A percentile compares a stretch with the other conserved stretches of the same genome.
These are phyloP conservation scores for Melampsora occidentalis DNA, from an alignment of 1,284 basidiomycete species.

Conservation along the genomic window DNA sequence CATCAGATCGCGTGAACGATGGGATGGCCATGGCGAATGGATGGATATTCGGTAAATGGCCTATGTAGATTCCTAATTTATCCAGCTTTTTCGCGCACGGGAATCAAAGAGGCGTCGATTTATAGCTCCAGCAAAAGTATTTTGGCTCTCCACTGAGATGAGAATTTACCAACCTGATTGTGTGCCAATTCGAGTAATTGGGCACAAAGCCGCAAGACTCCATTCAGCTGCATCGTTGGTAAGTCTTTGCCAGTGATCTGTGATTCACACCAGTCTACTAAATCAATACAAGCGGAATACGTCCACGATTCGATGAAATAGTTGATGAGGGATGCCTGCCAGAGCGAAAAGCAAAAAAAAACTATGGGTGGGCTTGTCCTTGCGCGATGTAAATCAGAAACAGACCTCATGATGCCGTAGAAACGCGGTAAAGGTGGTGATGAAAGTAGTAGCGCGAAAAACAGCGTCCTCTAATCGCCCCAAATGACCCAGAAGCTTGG, in stretches of 20 bases:
- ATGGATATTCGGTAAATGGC: constrained; percentile 67
- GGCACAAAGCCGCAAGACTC: constrained; percentile 60
- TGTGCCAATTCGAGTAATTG: constrained; percentile 78
- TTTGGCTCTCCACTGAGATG: not conserved
- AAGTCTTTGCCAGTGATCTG: constrained; percentile 64
- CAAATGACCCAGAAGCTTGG: constrained; percentile 69
- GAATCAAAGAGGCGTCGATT: constrained; percentile 36
- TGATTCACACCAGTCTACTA: constrained; percentile 75
- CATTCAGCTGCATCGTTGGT: constrained; percentile 49
- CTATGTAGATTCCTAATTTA: constrained; percentile 68
- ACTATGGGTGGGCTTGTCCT: too few species aligned
- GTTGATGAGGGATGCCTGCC: constrained; percentile 18
- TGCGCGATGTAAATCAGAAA: not conserved
- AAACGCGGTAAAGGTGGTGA: constrained; percentile 74
- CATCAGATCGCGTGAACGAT: constrained; percentile 20
- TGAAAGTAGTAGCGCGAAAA: constrained; percentile 67
- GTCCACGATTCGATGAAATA: constrained; percentile 72
- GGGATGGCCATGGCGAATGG: constrained; percentile 65
- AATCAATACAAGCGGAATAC: constrained; percentile 82
- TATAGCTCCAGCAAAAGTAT: constrained; percentile 8
- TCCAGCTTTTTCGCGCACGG: constrained; percentile 63
- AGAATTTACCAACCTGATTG: constrained; percentile 62
- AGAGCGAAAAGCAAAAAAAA: not conserved
- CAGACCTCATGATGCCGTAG: constrained; percentile 72
- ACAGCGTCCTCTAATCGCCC: constrained; percentile 68